phyloP scores from a whole-genome alignment of 768 basidiomycete species.

The Suillus lakei region DNA sequence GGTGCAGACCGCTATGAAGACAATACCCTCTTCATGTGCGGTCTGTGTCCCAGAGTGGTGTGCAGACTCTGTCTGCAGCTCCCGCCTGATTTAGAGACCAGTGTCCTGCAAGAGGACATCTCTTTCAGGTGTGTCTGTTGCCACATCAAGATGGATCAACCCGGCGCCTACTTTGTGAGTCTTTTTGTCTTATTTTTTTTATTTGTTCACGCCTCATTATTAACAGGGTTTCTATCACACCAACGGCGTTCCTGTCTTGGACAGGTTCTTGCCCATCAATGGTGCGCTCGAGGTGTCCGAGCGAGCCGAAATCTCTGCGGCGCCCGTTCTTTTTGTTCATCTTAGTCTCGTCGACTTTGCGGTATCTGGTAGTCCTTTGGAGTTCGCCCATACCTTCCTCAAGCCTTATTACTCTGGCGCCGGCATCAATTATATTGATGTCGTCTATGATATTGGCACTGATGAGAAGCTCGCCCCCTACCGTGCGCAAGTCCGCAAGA shows the following conservation, averaged over 20 bases:
- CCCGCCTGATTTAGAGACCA: background rate
- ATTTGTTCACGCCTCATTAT: background rate
- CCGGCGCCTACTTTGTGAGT: background rate
- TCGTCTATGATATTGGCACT: background rate
- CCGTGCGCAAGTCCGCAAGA: rapidly evolving
- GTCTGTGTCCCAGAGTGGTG: background rate
- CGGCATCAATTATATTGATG: background rate
- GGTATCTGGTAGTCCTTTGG: background rate
- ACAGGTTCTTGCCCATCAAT: background rate
- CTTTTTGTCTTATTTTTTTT: background rate
- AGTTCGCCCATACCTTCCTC: background rate
- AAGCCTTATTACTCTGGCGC: background rate
- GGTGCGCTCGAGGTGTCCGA: background rate
- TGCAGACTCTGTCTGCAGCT: background rate
- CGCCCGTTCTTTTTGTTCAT: background rate
- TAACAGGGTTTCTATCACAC: background rate
- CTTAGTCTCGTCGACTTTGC: background rate
- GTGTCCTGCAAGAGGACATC: background rate
- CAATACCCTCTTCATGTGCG: background rate
- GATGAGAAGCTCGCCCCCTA: background rate
- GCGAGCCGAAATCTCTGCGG: background rate
- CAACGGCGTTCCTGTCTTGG: background rate
- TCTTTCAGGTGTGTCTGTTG: background rate
- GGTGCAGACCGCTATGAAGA: background rate
- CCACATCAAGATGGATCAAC: background rate